Base-by-base conservation (phyloP, 2,329 filamentous ascomycete species). In the Arthrobotrys iridis region DNA sequence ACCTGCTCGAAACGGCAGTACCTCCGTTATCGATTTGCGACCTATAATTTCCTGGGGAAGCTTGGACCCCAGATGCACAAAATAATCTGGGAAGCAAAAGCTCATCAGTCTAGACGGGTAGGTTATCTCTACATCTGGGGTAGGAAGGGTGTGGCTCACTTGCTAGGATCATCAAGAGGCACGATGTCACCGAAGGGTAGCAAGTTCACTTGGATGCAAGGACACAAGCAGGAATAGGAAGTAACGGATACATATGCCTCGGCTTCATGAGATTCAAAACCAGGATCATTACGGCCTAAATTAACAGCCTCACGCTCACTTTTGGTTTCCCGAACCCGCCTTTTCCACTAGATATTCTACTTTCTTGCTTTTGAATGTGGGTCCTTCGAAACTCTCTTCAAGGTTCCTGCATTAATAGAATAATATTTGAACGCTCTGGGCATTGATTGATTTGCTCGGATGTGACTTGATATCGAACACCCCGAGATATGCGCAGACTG, bases 321-420 rank as follows among this genome's bases (percentile, higher is more conserved):
- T 22, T 55, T 46, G 45, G 55, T 70, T 28, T 62, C 59, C 70
- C 70, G 70, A 74, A 48, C 52, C 62, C 59, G 59, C 68, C 30
- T 64, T 26, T 41, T 48, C 28, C 20, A n/a, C n/a, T n/a, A n/a
- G n/a, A n/a, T n/a, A n/a, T 41, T n/a, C 15, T 59, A 20, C 35
- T 65, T 55, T 62, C 28, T 45, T 45, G 43, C 20, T 66, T 73
- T 30, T 62, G 43, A 48, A 40, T 60, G 55, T 55, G 62, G 60
- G 43, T 52, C 43, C 18, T 37, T 35, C 22, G 37, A 46, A 55
- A 66, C 33, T 18, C 15, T 33, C 24, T 35, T 60, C 30, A 63
- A 55, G 40, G 70, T 74, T 74, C 70, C 70, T 74, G 70, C 70
- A 74, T 74, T 67, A 74, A 63, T 55, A 64, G 2, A 48, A n/a